phyloP scores from a whole-genome alignment of 2,329 filamentous ascomycete species.

The Colletotrichum sansevieriae region DNA sequence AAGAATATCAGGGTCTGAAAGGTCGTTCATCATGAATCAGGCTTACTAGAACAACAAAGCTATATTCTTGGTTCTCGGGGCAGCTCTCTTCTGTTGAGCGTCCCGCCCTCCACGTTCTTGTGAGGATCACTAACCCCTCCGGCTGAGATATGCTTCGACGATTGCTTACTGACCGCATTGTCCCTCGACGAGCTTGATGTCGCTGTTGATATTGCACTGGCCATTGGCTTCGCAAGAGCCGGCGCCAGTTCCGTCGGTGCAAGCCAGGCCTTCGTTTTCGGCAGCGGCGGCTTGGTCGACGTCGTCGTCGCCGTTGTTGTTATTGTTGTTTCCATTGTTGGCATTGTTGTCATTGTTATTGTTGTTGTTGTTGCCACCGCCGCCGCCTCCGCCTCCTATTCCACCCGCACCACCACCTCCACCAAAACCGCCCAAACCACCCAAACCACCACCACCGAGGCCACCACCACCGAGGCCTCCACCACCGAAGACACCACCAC shows the following conservation, averaged over 20 bases:
- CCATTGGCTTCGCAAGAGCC: constrained; percentile 29
- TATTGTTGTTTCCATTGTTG: background rate
- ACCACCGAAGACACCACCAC: background rate
- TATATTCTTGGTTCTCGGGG: too few species aligned
- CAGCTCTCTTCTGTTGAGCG: background rate
- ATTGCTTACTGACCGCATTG: constrained; percentile 28
- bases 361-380: background rate
- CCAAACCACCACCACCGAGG: constrained; percentile 1
- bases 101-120: background rate
- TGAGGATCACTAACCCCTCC: background rate
- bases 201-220: constrained; percentile 34
- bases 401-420: background rate
- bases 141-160: background rate
- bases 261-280: constrained; percentile 32
- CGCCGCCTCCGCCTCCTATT: background rate
- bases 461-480: background rate
- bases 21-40: constrained; percentile 6
- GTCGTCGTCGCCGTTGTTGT: background rate
- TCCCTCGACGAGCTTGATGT: constrained; percentile 19
- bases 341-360: background rate
- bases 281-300: constrained; percentile 13
- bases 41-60: background rate
- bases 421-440: background rate
- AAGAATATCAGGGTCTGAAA: background rate
- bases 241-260: constrained; percentile 31